Evolutionary conservation across 192 early-diverging fungal genomes (phyloP), one percentile per base, ranked within the genome.

Genomic region (Mortierella antarctica): DNA sequence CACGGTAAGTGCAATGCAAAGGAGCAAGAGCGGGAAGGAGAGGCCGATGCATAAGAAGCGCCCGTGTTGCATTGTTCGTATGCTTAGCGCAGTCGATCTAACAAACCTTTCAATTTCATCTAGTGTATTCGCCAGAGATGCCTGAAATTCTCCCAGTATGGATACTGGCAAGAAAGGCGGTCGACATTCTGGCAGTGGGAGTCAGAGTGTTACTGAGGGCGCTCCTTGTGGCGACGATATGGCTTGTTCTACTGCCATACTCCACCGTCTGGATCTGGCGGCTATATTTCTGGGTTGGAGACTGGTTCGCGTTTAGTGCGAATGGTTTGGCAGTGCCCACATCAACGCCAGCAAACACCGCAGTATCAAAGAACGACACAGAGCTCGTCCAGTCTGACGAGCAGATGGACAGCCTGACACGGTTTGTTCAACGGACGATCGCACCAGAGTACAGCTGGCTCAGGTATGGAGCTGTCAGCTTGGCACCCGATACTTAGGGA

Each of bases 221-320:
- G n/a, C 48, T 92, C 1, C 62, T 95, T 8, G 93, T 96, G 1
- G 69, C 82, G 11, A 76, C 73, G 17, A 86, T 95, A 54, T 98
- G 97, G 97, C 85, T 96, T 42, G 86, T 95, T 14, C 65, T 89
- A 54, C 85, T 98, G 40, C 97, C 97, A 14, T 95, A 93, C 61
- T 76, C 92, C 48, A 91, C 95, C 3, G 87, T 94, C 47, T 95
- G 94, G 93, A 87, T 92, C 17, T 94, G 92, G 92, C 87, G 94
- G 20, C 87, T 95, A 67, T 95, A 92, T 75, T 96, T 96, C 66
- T 94, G 92, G 93, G 87, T 87, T 62, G 91, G 90, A 10, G 90
- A 92, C 62, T 78, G 82, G 49, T 65, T 89, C 41, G 86, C 81
- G 1, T 88, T 79, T 49, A 76, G 44, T 18, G 62, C 80, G 20